Conservation (phyloP, 495 filamentous ascomycete genomes). For the Ascodesmis nigricans region DNA sequence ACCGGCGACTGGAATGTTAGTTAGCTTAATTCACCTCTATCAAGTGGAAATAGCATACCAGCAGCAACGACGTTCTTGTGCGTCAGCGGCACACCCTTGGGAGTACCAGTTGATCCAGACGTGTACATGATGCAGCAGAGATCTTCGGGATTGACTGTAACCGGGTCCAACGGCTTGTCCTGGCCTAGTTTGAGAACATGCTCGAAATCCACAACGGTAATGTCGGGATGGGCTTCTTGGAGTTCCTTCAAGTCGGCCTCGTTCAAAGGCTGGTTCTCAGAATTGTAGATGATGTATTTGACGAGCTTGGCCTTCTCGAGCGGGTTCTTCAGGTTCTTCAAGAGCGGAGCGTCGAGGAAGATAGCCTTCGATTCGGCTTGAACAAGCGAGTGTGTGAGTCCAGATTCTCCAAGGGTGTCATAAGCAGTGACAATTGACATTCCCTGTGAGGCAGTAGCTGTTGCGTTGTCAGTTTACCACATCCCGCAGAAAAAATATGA, state of each 20-base stretch:
- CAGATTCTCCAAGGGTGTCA: constrained; percentile 88
- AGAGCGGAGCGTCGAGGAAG: constrained; percentile 70
- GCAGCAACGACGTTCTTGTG: constrained; percentile 79
- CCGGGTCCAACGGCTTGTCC: constrained; percentile 59
- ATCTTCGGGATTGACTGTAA: constrained; percentile 62
- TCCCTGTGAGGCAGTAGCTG: constrained; percentile 59
- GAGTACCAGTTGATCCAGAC: constrained; percentile 87
- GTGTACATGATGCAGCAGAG: constrained; percentile 99
- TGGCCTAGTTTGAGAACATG: constrained; percentile 65
- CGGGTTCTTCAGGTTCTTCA: constrained; percentile 59
- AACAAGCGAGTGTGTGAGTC: constrained; percentile 70
- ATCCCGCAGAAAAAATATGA: not conserved
- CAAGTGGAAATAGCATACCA: constrained; percentile 32
- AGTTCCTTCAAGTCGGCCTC: constrained; percentile 60
- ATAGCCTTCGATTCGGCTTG: constrained; percentile 72
- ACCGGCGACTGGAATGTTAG: constrained; percentile 46
- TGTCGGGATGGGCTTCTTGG: constrained; percentile 42
- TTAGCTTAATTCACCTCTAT: too few species aligned
- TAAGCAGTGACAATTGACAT: constrained; percentile 93
- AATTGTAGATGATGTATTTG: constrained; percentile 76
- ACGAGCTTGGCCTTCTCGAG: constrained; percentile 59
- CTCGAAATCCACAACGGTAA: constrained; percentile 64
- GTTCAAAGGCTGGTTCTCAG: constrained; percentile 42
- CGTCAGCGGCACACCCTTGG: constrained; percentile 83
- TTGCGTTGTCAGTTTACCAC: constrained; percentile 17